A percentile compares a stretch with the other conserved stretches of the same genome.
Conservation (phyloP, 1,284 basidiomycete genomes). For the Apiotrichum domesticum region DNA sequence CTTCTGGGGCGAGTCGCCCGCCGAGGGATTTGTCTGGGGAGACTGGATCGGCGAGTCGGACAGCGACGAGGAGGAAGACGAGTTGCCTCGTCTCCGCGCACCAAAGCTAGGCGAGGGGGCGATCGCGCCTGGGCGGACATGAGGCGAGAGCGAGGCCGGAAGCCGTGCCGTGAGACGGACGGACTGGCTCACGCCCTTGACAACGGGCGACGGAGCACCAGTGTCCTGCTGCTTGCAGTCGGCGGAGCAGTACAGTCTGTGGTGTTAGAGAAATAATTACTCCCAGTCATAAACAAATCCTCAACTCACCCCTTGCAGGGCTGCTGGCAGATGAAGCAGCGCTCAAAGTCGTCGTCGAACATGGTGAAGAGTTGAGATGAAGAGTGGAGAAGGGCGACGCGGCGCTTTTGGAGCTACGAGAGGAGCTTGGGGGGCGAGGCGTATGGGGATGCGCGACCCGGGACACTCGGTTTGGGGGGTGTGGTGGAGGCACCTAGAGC, state of each 20-base stretch:
- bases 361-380: conserved; percentile 20
- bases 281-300: no score
- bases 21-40: conserved; percentile 34
- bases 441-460: no score
- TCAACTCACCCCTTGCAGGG: conserved; percentile 28
- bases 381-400: neutral
- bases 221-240: conserved; percentile 39
- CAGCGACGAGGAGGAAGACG: conserved; percentile 31
- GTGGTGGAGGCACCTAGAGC: no score
- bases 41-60: conserved; percentile 41
- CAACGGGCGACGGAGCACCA: conserved; percentile 25
- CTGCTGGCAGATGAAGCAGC: conserved; percentile 43
- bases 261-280: neutral
- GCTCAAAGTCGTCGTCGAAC: conserved; percentile 44
- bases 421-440: no score
- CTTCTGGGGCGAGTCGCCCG: conserved; percentile 35
- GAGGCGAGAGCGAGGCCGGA: conserved; percentile 31
- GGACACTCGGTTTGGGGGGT: no score
- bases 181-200: conserved; percentile 18
- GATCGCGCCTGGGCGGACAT: conserved; percentile 28
- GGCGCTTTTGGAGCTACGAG: no score
- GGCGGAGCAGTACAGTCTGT: conserved; percentile 43
- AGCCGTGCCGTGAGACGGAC: conserved; percentile 36
- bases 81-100: conserved; percentile 21
- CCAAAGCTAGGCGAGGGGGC: conserved; percentile 32